Evolutionary conservation across 768 basidiomycete genomes (phyloP), one percentile per base, ranked within the genome.

Genomic region (Boletus insuetus): DNA sequence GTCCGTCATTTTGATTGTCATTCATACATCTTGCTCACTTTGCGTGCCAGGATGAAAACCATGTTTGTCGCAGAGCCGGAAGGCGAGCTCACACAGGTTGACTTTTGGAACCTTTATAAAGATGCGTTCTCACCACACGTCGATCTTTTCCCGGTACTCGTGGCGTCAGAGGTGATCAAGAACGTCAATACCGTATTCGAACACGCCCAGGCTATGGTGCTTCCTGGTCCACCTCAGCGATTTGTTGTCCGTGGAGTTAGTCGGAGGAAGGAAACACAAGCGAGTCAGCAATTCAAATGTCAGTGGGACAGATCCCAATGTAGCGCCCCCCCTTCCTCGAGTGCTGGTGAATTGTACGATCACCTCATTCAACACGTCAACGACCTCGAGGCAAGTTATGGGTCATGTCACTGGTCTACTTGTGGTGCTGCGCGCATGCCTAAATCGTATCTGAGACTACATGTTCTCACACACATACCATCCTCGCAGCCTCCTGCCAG

Each of bases 101-200:
- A 91, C 52, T 92, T 99, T 65, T 99, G 96, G 95, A 92, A 84
- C 53, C 79, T 94, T 13, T 99, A 99, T 74, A 87, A 89, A 58
- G 88, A 90, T 55, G 83, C 83, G 1, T 97, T 98, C 63, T 73
- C 80, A 2, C 82, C 84, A 1, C 79, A 77, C 64, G 69, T 78
- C 55, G 81, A 83, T 2, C 77, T 77, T 52, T 76, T 82, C 54
- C 81, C 82, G 12, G 67, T 92, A 42, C 81, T 94, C 3, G 82
- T 85, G 3, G 95, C 97, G 0, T 87, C 91, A 1, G 96, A 99
- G 42, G 91, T 97, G 46, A 98, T 99, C 70, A 95, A 96, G 72
- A 91, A 90, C 58, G 91, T 95, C 57, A 91, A 83, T 46, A 74
- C 82, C 11, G 88, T 94, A 26, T 96, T 94, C 64, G 88, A 91